Evolutionary conservation across 345 rosid species (phyloP), one percentile per base, ranked within the genome.

Genomic region (Cardiospermum halicacabum): DNA sequence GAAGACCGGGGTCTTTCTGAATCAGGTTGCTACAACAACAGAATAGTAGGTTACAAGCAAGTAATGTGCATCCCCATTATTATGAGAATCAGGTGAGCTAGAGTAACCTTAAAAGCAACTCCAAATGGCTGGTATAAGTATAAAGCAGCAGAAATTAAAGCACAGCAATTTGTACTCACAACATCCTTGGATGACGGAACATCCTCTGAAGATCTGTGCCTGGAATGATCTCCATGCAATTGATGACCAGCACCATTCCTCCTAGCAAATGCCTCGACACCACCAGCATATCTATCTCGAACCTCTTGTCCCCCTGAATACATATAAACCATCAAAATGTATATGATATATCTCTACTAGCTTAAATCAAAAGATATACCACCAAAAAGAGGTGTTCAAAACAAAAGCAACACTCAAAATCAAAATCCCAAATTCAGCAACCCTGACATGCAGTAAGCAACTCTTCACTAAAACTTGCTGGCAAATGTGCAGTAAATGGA

Each of bases 241-340:
- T 81, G 82, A 71, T 82, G 81, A 36, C 81, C 83, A 34, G 87
- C 43, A 32, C 71, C 76, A 72, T 82, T 91, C 59, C 87, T 76
- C 62, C 97, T 76, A 18, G 86, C 78, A 70, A 91, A 85, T 57
- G 91, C 89, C 68, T 91, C 97, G 51, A 91, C 85, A 34, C 92
- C 92, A 59, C 97, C 92, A 10, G 96, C 71, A 30, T 86, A 80
- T 82, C 84, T 85, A 56, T 85, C 97, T 24, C 90, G 84, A 54
- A 84, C 78, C 56, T 92, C 97, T 72, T 88, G 91, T 53, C 92
- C 96, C 55, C 78, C 98, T 87, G 74, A 13, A 73, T 62, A 37
- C 6, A 37, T 32, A 34, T 58, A 21, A 58, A 58, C 58, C 31
- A 25, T 30, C 31, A 18, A 40, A 42, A 65, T 19, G 2, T 18